Evolutionary conservation across 352 stramenopile genomes (phyloP).

Genomic region (Halophytophthora batemanensis): DNA sequence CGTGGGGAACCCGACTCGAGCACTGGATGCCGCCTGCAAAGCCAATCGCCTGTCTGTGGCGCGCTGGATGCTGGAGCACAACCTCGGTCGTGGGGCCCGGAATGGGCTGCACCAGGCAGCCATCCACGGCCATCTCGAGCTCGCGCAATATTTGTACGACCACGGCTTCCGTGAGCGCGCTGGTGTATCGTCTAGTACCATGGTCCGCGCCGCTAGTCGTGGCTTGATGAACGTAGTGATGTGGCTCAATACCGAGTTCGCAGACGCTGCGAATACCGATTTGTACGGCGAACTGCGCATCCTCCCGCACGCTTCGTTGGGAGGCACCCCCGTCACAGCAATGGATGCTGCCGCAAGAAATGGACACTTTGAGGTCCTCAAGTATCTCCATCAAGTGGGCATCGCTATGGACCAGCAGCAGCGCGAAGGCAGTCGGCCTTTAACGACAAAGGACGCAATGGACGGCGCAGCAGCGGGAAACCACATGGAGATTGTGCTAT

Average conservation of each 20-base stretch:
- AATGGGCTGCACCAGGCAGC: slow-evolving; percentile 29
- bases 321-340: slow-evolving; percentile 21
- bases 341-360: slow-evolving; percentile 26
- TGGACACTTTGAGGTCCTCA: slow-evolving; percentile 20
- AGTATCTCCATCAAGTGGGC: slow-evolving; percentile 20
- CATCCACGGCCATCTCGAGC: slow-evolving; percentile 21
- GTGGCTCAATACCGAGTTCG: slow-evolving; percentile 25
- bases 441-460: slow-evolving; percentile 23
- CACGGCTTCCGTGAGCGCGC: slow-evolving; percentile 18
- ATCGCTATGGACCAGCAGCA: slow-evolving; percentile 6
- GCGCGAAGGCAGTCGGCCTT: slow-evolving; percentile 7
- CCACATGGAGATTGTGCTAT: slow-evolving; percentile 18
- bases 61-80: slow-evolving; percentile 22
- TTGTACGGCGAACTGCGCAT: slow-evolving; percentile 22
- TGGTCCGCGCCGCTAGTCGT: slow-evolving; percentile 24
- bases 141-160: slow-evolving; percentile 20
- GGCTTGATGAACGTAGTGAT: slow-evolving; percentile 27
- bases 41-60: slow-evolving; percentile 19
- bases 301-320: slow-evolving; percentile 20
- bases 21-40: slow-evolving; percentile 22
- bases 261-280: slow-evolving; percentile 5
- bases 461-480: slow-evolving; percentile 22
- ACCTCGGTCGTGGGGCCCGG: slow-evolving; percentile 22
- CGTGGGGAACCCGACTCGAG: slow-evolving; percentile 30
- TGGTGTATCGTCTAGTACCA: slow-evolving; percentile 24